A percentile compares a stretch with the other conserved stretches of the same genome.
Conservation (phyloP, 306 rosid species). For the Prunus dulcis region DNA sequence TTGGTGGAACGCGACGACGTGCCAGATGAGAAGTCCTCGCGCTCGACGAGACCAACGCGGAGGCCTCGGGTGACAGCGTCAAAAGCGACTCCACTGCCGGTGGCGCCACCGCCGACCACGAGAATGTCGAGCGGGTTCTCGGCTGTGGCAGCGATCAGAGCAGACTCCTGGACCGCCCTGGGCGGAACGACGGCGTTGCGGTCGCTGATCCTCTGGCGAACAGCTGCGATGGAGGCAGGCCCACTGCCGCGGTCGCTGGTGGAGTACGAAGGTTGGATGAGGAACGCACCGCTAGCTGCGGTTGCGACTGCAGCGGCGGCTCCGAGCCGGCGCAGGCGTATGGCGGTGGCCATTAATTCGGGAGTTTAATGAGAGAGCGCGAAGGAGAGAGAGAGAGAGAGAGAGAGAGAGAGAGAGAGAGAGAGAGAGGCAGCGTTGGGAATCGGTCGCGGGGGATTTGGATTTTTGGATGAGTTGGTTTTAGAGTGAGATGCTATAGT, state of each 20-base stretch:
- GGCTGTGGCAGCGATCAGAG: slow-evolving; percentile 51
- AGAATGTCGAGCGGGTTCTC: slow-evolving; percentile 82
- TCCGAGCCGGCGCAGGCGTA: slow-evolving; percentile 53
- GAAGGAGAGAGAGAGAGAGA: not conserved
- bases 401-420: not conserved
- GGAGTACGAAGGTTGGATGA: slow-evolving; percentile 45
- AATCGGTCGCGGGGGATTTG: slow-evolving; percentile 32
- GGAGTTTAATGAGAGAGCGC: not conserved
- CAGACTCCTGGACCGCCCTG: slow-evolving; percentile 60
- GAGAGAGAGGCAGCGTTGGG: slow-evolving; percentile 16
- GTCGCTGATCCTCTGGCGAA: slow-evolving; percentile 55
- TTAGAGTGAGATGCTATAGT: not conserved
- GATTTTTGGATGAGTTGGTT: not conserved
- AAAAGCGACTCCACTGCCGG: slow-evolving; percentile 79
- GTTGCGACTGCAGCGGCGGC: slow-evolving; percentile 47
- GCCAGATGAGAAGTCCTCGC: slow-evolving; percentile 93
- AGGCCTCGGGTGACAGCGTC: slow-evolving; percentile 93
- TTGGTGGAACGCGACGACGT: slow-evolving; percentile 98
- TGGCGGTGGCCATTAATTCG: slow-evolving; percentile 38
- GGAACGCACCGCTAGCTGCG: slow-evolving; percentile 49
- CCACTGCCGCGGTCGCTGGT: slow-evolving; percentile 49
- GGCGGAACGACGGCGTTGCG: slow-evolving; percentile 57
- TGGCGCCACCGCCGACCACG: slow-evolving; percentile 95
- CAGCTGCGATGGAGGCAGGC: slow-evolving; percentile 29
- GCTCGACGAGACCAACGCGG: slow-evolving; percentile 89